Evolutionary conservation across 2,329 filamentous ascomycete species (phyloP), one percentile per base, ranked within the genome.

Genomic region (Trichoderma aggressivum): DNA sequence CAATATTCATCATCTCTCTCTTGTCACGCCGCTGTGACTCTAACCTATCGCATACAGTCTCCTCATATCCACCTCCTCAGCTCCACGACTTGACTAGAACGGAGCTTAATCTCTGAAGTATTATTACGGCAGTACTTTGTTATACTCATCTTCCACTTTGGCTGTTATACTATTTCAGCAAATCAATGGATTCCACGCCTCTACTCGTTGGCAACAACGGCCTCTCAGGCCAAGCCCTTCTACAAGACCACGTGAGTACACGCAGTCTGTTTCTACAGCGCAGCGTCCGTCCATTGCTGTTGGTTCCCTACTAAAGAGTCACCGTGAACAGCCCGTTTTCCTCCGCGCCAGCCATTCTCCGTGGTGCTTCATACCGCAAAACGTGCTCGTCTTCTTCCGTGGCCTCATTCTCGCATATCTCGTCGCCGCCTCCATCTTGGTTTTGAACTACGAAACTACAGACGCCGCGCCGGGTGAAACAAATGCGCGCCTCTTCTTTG

Each of bases 271-370:
- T 24, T 47, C 14, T 18, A 14, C 3, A 6, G 43, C 1, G n/a
- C 43, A 21, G 1, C 56, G 21, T 12, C 7, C 18, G 5, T 21
- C 18, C 1, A 21, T 4, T 16, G 1, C 2, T 16, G 1, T 39
- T 28, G 28, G 16, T 55, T 32, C 63, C 43, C 55, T 59, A 39
- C 75, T 79, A 47, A 77, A 67, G 14, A 21, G 5, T 2, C 12
- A 11, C 6, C n/a, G 11, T 30, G 0, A 18, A 53, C 59, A 87
- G 85, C 84, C 85, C 32, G 83, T 86, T 16, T 87, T 85, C 70
- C 80, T 86, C 16, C 84, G 85, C 75, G 84, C 82, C 60, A 84
- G 83, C 53, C 86, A 87, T 73, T 87, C 86, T 1, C 83, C 85
- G 24, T 87, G 86, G 84, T 75, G 79, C 7, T 80, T 75, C 66